Percentiles rank a stretch among this genome's conserved stretches.
Conservation (phyloP, 306 rosid genomes). For the Lathyrus oleraceus region DNA sequence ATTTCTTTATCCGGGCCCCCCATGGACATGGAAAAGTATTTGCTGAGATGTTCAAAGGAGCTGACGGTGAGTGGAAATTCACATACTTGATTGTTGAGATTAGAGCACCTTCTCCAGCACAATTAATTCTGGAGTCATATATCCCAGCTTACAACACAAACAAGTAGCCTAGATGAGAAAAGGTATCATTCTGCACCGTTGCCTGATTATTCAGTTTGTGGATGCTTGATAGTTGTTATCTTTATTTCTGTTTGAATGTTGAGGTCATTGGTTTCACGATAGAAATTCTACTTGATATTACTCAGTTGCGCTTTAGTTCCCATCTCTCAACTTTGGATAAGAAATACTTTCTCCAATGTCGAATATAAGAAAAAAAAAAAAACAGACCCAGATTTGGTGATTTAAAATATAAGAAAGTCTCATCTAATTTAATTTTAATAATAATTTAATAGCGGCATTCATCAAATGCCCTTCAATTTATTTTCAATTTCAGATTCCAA, state of each 20-base stretch:
- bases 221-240: slow-evolving; percentile 39
- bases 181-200: slow-evolving; percentile 46
- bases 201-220: slow-evolving; percentile 30
- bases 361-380: slow-evolving; percentile 10
- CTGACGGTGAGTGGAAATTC: slow-evolving; percentile 77
- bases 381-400: background rate
- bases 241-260: slow-evolving; percentile 25
- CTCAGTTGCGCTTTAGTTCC: background rate
- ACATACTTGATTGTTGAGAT: slow-evolving; percentile 86
- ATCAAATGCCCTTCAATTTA: background rate
- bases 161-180: slow-evolving; percentile 34
- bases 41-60: slow-evolving; percentile 83
- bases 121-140: slow-evolving; percentile 86
- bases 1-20: slow-evolving; percentile 84
- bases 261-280: slow-evolving; percentile 21
- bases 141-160: slow-evolving; percentile 57
- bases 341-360: background rate
- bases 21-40: slow-evolving; percentile 90
- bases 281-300: slow-evolving; percentile 24
- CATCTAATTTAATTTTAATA: background rate
- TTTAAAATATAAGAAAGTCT: background rate
- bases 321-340: background rate
- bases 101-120: slow-evolving; percentile 72
- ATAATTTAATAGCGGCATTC: background rate
- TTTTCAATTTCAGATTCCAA: background rate